phyloP scores from a whole-genome alignment of 2,329 filamentous ascomycete species.

The Penicillium janthinellum region DNA sequence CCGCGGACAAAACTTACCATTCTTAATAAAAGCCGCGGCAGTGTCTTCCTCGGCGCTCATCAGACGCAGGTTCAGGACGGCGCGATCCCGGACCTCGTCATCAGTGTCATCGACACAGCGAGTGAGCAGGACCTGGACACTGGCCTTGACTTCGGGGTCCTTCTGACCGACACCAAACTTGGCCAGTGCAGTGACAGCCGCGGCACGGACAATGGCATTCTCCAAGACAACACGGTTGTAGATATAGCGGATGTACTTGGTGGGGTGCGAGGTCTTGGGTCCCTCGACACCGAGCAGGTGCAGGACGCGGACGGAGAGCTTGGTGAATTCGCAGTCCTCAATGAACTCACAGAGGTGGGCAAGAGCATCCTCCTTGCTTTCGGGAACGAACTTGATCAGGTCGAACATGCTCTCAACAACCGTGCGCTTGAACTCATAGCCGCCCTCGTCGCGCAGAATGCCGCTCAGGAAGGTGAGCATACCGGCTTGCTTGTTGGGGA shows the following conservation, averaged over 20 bases:
- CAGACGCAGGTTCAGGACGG: conserved; percentile 84
- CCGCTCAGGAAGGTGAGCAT: conserved; percentile 97
- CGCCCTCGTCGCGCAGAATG: conserved; percentile 94
- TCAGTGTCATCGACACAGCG: conserved; percentile 95
- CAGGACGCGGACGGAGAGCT: conserved; percentile 90
- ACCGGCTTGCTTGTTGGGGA: conserved; percentile 95
- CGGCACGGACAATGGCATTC: conserved; percentile 92
- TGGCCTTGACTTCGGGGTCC: conserved; percentile 94
- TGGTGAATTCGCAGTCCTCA: conserved; percentile 98
- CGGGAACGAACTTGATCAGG: conserved; percentile 96
- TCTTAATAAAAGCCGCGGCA: conserved; percentile 87
- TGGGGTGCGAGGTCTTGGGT: conserved; percentile 91
- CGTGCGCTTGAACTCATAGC: conserved; percentile 96
- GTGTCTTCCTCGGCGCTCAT: conserved; percentile 91
- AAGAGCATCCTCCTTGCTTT: conserved; percentile 77
- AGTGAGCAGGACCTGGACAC: conserved; percentile 87
- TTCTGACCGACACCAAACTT: conserved; percentile 98
- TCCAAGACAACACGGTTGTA: conserved; percentile 98
- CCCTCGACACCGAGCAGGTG: conserved; percentile 93
- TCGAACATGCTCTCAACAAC: conserved; percentile 99
- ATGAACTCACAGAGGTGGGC: conserved; percentile 98
- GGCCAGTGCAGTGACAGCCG: conserved; percentile 90
- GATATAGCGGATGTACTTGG: conserved; percentile 98
- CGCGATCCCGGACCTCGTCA: conserved; percentile 95
- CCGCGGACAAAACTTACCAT: conserved; percentile 59